phyloP scores from a whole-genome alignment of 129 eudicot genomes.

The Centella asiatica region DNA sequence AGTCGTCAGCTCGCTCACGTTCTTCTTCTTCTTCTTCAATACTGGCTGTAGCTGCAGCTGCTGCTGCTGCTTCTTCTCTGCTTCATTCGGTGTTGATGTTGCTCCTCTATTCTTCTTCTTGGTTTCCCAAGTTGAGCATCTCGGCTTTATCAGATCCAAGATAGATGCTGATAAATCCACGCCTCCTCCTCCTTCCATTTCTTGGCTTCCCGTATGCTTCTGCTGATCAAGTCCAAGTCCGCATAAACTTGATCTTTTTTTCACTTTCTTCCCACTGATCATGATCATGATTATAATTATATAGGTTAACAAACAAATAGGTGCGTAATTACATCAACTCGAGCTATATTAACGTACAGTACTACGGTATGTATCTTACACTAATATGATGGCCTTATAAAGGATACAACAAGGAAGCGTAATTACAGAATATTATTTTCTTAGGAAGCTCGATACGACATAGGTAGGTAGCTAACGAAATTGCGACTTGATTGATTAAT shows the following conservation, averaged over 20 bases:
- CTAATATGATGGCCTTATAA: neutral
- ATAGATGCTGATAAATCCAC: constrained; percentile 9
- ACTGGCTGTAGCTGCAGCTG: constrained; percentile 14
- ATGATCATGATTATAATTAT: neutral
- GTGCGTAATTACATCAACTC: neutral
- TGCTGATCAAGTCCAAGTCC: neutral
- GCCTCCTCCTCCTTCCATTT: neutral
- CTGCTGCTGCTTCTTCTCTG: constrained; percentile 6
- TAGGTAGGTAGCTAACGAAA: constrained; percentile 1
- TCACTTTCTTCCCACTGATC: neutral
- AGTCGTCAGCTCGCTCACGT: constrained; percentile 24
- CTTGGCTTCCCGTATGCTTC: neutral
- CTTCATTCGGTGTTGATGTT: constrained; percentile 15
- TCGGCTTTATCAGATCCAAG: constrained; percentile 19
- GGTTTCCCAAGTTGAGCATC: constrained; percentile 12
- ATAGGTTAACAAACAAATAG: neutral
- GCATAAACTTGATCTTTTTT: neutral
- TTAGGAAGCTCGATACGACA: neutral
- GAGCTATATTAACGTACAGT: neutral
- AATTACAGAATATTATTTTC: neutral
- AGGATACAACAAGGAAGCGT: neutral
- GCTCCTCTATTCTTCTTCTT: neutral
- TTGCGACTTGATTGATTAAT: no score
- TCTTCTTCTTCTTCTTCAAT: constrained; percentile 16
- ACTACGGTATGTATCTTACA: neutral